These are phyloP conservation scores for Geotrichum candidum DNA, from an alignment of 1,139 yeast genomes.

Conservation along the genomic window DNA sequence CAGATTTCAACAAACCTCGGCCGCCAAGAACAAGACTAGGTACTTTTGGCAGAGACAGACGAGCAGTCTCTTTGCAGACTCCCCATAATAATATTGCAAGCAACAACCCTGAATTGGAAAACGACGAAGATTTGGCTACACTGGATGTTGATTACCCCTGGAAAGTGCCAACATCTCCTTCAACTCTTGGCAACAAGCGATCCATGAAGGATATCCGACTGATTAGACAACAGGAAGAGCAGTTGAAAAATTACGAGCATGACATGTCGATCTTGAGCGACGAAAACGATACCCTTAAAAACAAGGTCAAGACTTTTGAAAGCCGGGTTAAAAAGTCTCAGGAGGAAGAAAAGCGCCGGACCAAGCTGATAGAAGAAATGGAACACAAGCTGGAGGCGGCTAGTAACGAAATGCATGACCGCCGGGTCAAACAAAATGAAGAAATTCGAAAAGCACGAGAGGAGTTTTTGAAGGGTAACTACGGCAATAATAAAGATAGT, in stretches of 20 bases:
- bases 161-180: slow-evolving; percentile 7
- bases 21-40: neutral
- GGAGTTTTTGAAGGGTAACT: slow-evolving; percentile 2
- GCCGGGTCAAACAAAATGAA: slow-evolving; percentile 14
- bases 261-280: slow-evolving; percentile 16
- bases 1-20: slow-evolving; percentile 1
- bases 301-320: slow-evolving; percentile 14
- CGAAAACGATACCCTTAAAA: slow-evolving; percentile 12
- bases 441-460: slow-evolving; percentile 15
- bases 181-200: neutral
- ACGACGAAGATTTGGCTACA: slow-evolving; percentile 1
- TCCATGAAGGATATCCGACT: slow-evolving; percentile 7
- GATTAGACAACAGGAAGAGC: slow-evolving; percentile 19
- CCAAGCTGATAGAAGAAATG: slow-evolving; percentile 17
- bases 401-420: slow-evolving; percentile 12
- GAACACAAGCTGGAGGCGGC: slow-evolving; percentile 18
- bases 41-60: neutral
- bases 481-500: neutral
- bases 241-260: slow-evolving; percentile 18
- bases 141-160: slow-evolving; percentile 8
- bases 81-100: neutral
- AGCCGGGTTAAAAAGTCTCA: slow-evolving; percentile 17
- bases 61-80: neutral
- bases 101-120: slow-evolving; percentile 2
- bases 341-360: slow-evolving; percentile 15